These are phyloP conservation scores for Thielaviopsis ethacetica DNA, from an alignment of 2,329 filamentous ascomycete genomes.

Conservation along the genomic window DNA sequence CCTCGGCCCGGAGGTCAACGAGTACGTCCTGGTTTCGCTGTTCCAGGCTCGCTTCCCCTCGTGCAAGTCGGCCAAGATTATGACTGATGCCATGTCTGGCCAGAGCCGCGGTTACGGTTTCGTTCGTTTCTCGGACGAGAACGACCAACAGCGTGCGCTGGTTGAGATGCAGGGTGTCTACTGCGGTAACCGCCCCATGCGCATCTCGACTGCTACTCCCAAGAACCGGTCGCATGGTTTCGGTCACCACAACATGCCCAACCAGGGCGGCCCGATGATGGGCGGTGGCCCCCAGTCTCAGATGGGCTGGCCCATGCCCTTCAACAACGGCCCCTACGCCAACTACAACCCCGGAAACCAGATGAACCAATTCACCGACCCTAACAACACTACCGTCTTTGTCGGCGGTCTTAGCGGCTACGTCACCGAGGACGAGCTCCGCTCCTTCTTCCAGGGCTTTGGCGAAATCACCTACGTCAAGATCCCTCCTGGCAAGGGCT, in stretches of 20 bases:
- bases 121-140: conserved; percentile 89
- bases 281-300: conserved; percentile 27
- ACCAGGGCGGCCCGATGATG: conserved; percentile 28
- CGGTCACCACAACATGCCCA: conserved; percentile 24
- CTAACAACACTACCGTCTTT: conserved; percentile 98
- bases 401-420: conserved; percentile 94
- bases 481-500: conserved; percentile 97
- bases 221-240: conserved; percentile 55
- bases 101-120: conserved; percentile 97
- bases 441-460: conserved; percentile 98
- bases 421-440: conserved; percentile 97
- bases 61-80: conserved; percentile 99
- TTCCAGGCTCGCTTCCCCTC: conserved; percentile 94
- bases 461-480: conserved; percentile 99
- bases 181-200: conserved; percentile 96
- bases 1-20: conserved; percentile 93
- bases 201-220: conserved; percentile 91
- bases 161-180: conserved; percentile 99
- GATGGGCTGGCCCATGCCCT: conserved; percentile 24
- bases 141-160: conserved; percentile 87
- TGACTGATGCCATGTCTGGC: conserved; percentile 95
- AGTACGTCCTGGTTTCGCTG: conserved; percentile 90
- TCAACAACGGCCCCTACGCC: conserved; percentile 17
- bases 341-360: conserved; percentile 32
- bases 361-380: conserved; percentile 99